Evolutionary conservation across 352 stramenopile species (phyloP).

Genomic region (Pythium chondricola): DNA sequence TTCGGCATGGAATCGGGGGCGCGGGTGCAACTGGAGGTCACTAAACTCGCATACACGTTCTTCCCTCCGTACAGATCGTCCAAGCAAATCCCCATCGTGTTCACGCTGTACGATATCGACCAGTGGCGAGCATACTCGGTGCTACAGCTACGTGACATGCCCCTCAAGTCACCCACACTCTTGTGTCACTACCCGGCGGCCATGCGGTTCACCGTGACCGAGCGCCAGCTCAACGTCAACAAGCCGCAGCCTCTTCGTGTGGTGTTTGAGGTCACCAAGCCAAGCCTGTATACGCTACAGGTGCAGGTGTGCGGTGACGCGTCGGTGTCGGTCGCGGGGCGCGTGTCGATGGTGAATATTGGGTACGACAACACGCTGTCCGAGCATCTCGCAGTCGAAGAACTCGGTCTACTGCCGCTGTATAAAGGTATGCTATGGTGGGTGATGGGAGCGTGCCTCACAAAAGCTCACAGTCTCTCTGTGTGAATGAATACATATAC

Average conservation of each 20-base stretch:
- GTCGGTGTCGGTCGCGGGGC: conserved; percentile 40
- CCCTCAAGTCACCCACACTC: conserved; percentile 42
- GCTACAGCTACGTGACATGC: conserved; percentile 50
- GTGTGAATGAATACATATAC: conserved; percentile 13
- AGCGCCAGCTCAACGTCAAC: conserved; percentile 4
- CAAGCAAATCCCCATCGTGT: conserved; percentile 36
- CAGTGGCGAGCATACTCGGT: conserved; percentile 60
- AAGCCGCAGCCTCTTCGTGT: neutral
- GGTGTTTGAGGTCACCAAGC: conserved; percentile 30
- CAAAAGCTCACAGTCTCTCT: too few species aligned
- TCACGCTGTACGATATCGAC: conserved; percentile 52
- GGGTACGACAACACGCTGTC: conserved; percentile 41
- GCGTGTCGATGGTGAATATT: conserved; percentile 47
- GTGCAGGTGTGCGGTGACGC: conserved; percentile 46
- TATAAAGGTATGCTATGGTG: conserved; percentile 33
- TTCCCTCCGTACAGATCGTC: conserved; percentile 7
- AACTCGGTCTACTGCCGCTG: conserved; percentile 47
- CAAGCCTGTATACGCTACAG: conserved; percentile 59
- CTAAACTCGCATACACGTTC: conserved; percentile 18
- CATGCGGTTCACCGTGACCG: conserved; percentile 38
- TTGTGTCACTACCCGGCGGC: conserved; percentile 53
- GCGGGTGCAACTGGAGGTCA: conserved; percentile 36
- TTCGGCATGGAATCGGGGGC: conserved; percentile 54
- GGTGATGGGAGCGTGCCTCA: neutral
- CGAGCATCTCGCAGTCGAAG: conserved; percentile 56